A percentile compares a stretch with the other conserved stretches of the same genome.
These are phyloP conservation scores for Tardiomyces depauwii DNA, from an alignment of 1,139 yeast species.

Conservation along the genomic window DNA sequence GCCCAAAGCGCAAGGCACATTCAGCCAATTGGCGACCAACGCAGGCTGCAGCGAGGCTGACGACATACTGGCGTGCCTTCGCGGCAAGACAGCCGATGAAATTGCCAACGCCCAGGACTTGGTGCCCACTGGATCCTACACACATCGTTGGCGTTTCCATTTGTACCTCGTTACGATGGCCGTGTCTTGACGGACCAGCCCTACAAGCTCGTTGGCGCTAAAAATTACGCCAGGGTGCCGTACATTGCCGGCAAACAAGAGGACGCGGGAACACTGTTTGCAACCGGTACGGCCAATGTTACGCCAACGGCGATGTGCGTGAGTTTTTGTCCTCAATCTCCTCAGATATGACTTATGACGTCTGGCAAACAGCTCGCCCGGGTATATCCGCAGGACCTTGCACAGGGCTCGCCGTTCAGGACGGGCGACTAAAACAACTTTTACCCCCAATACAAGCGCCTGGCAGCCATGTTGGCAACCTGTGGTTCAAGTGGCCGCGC, in stretches of 20 bases:
- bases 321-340: constrained; percentile 5
- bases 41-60: not conserved
- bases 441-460: constrained; percentile 11
- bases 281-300: constrained; percentile 5
- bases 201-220: constrained; percentile 4
- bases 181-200: constrained; percentile 6
- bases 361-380: constrained; percentile 2
- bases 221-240: constrained; percentile 12
- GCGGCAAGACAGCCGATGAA: constrained; percentile 5
- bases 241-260: constrained; percentile 11
- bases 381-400: constrained; percentile 10
- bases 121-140: too few relatives aligned
- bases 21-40: not conserved
- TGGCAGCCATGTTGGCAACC: constrained; percentile 12
- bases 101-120: constrained; percentile 9
- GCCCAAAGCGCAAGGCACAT: not conserved
- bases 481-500: constrained; percentile 13
- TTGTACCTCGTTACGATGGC: constrained; percentile 14
- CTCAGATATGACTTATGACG: constrained; percentile 3
- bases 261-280: constrained; percentile 16
- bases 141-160: constrained; percentile 10
- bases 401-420: constrained; percentile 13
- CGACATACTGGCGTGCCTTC: constrained; percentile 8
- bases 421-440: constrained; percentile 7
- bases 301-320: constrained; percentile 6